These are phyloP conservation scores for Plasmodium chabaudi DNA, from an alignment of 169 alveolate species.

Conservation along the genomic window DNA sequence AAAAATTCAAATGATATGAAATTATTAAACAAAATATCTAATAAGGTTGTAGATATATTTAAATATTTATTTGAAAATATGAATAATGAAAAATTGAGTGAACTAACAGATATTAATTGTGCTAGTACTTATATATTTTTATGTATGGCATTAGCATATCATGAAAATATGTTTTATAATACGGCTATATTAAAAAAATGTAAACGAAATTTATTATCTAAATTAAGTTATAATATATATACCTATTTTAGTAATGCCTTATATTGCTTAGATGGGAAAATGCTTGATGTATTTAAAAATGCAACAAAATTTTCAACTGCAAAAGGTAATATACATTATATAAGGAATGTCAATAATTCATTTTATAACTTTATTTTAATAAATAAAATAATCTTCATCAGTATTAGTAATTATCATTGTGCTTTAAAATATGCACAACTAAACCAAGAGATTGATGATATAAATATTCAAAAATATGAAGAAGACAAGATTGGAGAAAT, in stretches of 20 bases:
- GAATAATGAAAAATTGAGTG: constrained; percentile 25
- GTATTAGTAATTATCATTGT: constrained; percentile 55
- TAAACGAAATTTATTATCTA: constrained; percentile 56
- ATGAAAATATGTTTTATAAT: constrained; percentile 74
- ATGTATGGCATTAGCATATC: constrained; percentile 57
- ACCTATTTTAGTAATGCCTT: constrained; percentile 39
- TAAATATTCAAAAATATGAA: constrained; percentile 52
- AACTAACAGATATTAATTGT: constrained; percentile 51
- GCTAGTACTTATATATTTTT: constrained; percentile 44
- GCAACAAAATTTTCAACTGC: constrained; percentile 7
- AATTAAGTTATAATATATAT: constrained; percentile 47
- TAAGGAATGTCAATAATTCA: constrained; percentile 28
- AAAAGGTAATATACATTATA: constrained; percentile 28
- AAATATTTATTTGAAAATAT: constrained; percentile 46
- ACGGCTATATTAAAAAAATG: constrained; percentile 64
- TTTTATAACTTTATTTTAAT: constrained; percentile 38
- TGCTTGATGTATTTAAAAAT: constrained; percentile 16
- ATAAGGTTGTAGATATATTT: constrained; percentile 45
- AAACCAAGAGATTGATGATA: constrained; percentile 4
- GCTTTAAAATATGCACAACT: constrained; percentile 53
- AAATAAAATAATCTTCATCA: constrained; percentile 37
- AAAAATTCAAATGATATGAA: constrained; percentile 44
- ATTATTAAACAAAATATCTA: constrained; percentile 55
- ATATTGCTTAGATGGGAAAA: constrained; percentile 47
- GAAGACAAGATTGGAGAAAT: constrained; percentile 67